Percentiles rank a stretch among this genome's conserved stretches.
Evolutionary conservation across 2,329 filamentous ascomycete species (phyloP).

Genomic region (Xylaria sp.): DNA sequence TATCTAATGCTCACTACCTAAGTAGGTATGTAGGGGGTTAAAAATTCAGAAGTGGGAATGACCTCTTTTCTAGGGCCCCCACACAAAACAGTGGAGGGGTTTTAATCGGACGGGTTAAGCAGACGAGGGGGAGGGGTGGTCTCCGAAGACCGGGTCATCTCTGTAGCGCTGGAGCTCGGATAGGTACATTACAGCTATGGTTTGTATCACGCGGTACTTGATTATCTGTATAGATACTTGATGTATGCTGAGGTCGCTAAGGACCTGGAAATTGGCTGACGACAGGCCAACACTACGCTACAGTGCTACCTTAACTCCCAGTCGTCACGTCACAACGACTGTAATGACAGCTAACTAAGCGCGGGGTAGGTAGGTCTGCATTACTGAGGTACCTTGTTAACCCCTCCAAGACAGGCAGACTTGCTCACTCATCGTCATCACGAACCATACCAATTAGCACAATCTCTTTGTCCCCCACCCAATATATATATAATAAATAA

Average conservation of each 20-base stretch:
- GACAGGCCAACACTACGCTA: background rate
- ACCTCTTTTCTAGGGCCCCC: slow-evolving; percentile 4
- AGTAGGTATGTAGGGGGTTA: background rate
- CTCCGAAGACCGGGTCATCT: slow-evolving; percentile 21
- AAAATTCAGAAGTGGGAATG: slow-evolving; percentile 20
- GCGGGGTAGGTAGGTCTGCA: slow-evolving; percentile 5
- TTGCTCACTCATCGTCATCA: slow-evolving; percentile 29
- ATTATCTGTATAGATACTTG: slow-evolving; percentile 2
- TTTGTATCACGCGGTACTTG: background rate
- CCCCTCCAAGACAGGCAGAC: background rate
- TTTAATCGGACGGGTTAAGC: background rate
- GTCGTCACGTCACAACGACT: slow-evolving; percentile 11
- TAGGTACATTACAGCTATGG: background rate
- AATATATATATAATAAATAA: background rate
- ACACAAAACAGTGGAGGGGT: slow-evolving; percentile 12
- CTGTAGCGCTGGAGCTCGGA: background rate
- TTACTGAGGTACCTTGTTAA: background rate
- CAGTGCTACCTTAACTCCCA: background rate
- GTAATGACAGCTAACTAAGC: slow-evolving; percentile 9
- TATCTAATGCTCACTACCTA: background rate
- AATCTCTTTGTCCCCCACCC: slow-evolving; percentile 1
- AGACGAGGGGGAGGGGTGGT: background rate
- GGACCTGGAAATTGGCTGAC: background rate
- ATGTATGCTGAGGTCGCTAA: background rate
- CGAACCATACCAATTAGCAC: background rate